These are phyloP conservation scores for Xylaria grammica DNA, from an alignment of 495 filamentous ascomycete species.

Conservation along the genomic window DNA sequence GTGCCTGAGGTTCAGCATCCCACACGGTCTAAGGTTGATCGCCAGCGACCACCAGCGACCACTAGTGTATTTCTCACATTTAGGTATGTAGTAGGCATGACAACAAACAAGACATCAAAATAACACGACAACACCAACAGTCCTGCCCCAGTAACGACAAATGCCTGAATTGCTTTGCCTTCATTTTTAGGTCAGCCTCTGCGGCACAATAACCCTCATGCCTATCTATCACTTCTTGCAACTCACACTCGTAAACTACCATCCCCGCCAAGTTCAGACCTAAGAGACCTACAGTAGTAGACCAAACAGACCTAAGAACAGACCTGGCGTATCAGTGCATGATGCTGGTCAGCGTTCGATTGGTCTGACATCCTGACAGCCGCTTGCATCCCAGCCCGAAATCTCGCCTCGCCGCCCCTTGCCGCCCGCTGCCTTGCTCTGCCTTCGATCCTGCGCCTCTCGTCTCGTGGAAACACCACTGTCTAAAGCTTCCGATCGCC, in stretches of 20 bases:
- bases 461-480: neutral
- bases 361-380: slow-evolving; percentile 12
- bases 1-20: too few species aligned
- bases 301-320: slow-evolving; percentile 7
- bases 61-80: too few species aligned
- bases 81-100: too few species aligned
- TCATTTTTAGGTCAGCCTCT: neutral
- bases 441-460: neutral
- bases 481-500: neutral
- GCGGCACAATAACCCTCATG: neutral
- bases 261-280: neutral
- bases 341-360: slow-evolving; percentile 9
- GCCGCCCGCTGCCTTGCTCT: slow-evolving; percentile 9
- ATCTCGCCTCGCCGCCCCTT: slow-evolving; percentile 15
- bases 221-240: neutral
- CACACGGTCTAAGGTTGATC: too few species aligned
- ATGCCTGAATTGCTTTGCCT: neutral
- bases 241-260: neutral
- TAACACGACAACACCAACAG: neutral
- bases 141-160: neutral
- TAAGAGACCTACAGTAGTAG: too few species aligned
- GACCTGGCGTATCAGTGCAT: slow-evolving; percentile 13
- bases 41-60: too few species aligned
- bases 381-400: slow-evolving; percentile 16
- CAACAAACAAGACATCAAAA: neutral